Evolutionary conservation across 2,329 filamentous ascomycete species (phyloP), one percentile per base, ranked within the genome.

Genomic region (Metarhizium sp.): DNA sequence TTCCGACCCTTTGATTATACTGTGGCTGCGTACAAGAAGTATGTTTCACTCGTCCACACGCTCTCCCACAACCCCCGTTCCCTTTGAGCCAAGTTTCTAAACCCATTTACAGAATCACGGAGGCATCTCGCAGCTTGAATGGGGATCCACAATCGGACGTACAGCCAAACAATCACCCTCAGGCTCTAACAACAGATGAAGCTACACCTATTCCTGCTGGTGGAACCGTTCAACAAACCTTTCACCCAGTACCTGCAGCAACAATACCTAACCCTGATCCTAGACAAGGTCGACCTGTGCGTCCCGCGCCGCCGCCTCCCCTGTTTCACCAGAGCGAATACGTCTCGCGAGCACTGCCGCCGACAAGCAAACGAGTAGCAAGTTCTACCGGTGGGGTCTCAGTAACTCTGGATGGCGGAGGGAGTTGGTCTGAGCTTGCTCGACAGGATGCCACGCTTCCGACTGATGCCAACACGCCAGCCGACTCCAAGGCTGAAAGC

Each of bases 1-100:
- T 99, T 97, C 67, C 85, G 88, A 68, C 90, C 92, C 1, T 99
- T 97, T 69, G 94, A 99, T 70, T 99, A 99, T 71, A 96, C 92
- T 0, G 74, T 86, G 3, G 85, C 89, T 20, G 87, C 85, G 3
- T 92, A 91, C 64, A 85, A 86, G 65, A 86, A 86, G 80, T 90
- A 77, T 60, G 83, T 61, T 3, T 14, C 8, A 29, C 20, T 6
- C 10, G 34, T 29, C 11, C 11, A n/a, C 16, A 10, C 10, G 4
- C 13, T 36, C 16, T 14, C 6, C 16, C 32, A 34, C 6, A 34
- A 34, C 36, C 34, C 8, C 16, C 32, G 13, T 43, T 11, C 6
- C 29, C 10, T 18, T 16, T 16, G 8, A 20, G 18, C 20, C 8
- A 55, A 40, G 29, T 29, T 60, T 56, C 64, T 67, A 54, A 65